A percentile compares a stretch with the other conserved stretches of the same genome.
Conservation (phyloP, 176 grass and related monocot genomes). For the Musa itinerans region DNA sequence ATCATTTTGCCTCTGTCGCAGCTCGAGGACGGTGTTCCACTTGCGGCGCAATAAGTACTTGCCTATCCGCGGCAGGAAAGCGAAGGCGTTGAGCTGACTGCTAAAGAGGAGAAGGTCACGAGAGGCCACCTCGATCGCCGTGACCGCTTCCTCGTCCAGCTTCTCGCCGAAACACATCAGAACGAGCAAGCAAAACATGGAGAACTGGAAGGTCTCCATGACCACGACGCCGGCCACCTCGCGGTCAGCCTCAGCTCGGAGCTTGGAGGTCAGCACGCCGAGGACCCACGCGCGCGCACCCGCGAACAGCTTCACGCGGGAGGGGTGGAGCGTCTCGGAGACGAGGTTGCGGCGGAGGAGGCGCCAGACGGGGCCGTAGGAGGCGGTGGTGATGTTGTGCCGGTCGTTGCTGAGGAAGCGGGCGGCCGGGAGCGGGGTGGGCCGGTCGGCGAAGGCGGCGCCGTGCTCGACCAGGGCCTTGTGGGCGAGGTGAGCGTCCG, state of each 20-base stretch:
- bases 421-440: not conserved
- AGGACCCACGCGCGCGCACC: not conserved
- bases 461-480: not conserved
- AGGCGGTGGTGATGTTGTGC: not conserved
- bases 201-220: not conserved
- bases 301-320: not conserved
- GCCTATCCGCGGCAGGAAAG: not conserved
- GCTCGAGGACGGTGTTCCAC: not conserved
- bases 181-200: not conserved
- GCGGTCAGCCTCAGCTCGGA: not conserved
- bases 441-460: not conserved
- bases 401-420: not conserved
- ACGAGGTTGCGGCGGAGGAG: constrained; percentile 4
- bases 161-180: not conserved
- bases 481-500: not conserved
- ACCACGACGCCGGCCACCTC: not conserved
- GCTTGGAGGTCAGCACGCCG: not conserved
- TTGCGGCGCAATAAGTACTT: not conserved
- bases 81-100: not conserved
- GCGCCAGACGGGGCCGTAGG: not conserved
- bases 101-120: not conserved
- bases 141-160: not conserved
- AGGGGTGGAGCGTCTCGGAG: not conserved
- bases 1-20: not conserved
- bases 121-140: not conserved